phyloP scores from a whole-genome alignment of 495 filamentous ascomycete genomes.

The Penicillium salamii region DNA sequence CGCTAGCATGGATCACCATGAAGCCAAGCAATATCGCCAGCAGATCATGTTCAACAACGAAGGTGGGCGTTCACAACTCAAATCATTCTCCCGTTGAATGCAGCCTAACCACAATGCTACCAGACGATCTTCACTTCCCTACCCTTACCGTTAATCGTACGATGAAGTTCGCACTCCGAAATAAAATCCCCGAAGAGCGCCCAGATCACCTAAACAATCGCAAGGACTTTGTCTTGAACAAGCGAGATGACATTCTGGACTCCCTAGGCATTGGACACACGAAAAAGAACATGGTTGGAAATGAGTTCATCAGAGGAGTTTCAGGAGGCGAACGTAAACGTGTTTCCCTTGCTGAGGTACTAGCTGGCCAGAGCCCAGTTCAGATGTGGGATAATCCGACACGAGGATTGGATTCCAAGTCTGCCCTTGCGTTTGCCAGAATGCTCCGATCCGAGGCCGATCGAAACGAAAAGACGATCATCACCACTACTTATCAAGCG shows the following conservation, averaged over 20 bases:
- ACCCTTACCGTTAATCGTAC: conserved; percentile 79
- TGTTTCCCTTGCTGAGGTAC: conserved; percentile 73
- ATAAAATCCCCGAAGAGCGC: conserved; percentile 63
- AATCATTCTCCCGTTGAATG: too few species aligned
- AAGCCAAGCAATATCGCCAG: conserved; percentile 31
- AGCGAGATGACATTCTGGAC: conserved; percentile 73
- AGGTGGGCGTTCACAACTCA: too few species aligned
- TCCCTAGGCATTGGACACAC: conserved; percentile 77
- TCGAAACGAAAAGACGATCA: conserved; percentile 61
- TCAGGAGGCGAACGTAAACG: conserved; percentile 83
- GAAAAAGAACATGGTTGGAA: conserved; percentile 74
- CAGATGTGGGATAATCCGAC: conserved; percentile 87
- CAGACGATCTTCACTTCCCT: conserved; percentile 75
- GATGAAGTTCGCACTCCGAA: conserved; percentile 71
- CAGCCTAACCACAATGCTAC: conserved; percentile 28
- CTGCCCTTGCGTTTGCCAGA: conserved; percentile 74
- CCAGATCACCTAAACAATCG: conserved; percentile 52
- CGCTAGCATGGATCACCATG: conserved; percentile 36
- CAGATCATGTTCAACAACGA: conserved; percentile 47
- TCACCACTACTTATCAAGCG: conserved; percentile 80
- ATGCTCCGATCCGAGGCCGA: conserved; percentile 65
- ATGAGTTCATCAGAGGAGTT: conserved; percentile 78
- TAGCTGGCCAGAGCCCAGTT: conserved; percentile 63
- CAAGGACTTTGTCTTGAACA: conserved; percentile 56
- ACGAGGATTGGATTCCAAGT: conserved; percentile 74